Evolutionary conservation across 2,329 filamentous ascomycete genomes (phyloP).

Genomic region (Aspergillus uvarum): DNA sequence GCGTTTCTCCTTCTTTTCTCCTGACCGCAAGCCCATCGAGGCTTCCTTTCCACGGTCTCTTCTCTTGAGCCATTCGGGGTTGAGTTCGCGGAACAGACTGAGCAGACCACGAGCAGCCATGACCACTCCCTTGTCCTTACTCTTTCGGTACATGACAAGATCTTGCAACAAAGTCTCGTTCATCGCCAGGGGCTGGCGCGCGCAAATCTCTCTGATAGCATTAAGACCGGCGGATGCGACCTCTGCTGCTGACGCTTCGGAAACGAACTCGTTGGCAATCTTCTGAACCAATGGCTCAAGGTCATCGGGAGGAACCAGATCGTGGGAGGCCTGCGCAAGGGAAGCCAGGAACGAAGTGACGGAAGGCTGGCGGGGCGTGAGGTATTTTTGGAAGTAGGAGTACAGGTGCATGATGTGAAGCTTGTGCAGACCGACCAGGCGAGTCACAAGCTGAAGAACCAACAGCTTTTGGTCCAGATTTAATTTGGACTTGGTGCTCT

Average conservation of each 20-base stretch:
- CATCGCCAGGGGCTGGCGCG: slow-evolving; percentile 92
- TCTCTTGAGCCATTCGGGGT: slow-evolving; percentile 83
- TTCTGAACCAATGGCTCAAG: slow-evolving; percentile 89
- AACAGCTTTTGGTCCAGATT: slow-evolving; percentile 84
- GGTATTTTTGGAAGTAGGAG: slow-evolving; percentile 92
- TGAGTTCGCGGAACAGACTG: slow-evolving; percentile 86
- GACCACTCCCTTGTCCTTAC: slow-evolving; percentile 98
- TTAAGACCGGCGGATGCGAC: slow-evolving; percentile 91
- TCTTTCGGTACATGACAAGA: slow-evolving; percentile 91
- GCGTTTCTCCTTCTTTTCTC: slow-evolving; percentile 71
- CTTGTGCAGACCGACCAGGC: slow-evolving; percentile 89
- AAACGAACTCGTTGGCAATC: slow-evolving; percentile 98
- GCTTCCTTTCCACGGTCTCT: slow-evolving; percentile 90
- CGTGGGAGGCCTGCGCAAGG: slow-evolving; percentile 87
- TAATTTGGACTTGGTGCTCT: slow-evolving; percentile 80
- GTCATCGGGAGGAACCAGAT: slow-evolving; percentile 85
- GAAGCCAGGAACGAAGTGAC: slow-evolving; percentile 93
- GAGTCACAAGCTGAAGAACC: slow-evolving; percentile 86
- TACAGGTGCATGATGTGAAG: slow-evolving; percentile 87
- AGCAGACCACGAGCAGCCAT: slow-evolving; percentile 95
- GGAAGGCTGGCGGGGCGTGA: slow-evolving; percentile 81
- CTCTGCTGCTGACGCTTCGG: slow-evolving; percentile 85
- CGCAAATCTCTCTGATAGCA: slow-evolving; percentile 90
- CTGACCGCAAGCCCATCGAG: slow-evolving; percentile 73
- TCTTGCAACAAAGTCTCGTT: slow-evolving; percentile 93